Base-by-base conservation (phyloP, 2,329 filamentous ascomycete species). In the Colletotrichum lupini region DNA sequence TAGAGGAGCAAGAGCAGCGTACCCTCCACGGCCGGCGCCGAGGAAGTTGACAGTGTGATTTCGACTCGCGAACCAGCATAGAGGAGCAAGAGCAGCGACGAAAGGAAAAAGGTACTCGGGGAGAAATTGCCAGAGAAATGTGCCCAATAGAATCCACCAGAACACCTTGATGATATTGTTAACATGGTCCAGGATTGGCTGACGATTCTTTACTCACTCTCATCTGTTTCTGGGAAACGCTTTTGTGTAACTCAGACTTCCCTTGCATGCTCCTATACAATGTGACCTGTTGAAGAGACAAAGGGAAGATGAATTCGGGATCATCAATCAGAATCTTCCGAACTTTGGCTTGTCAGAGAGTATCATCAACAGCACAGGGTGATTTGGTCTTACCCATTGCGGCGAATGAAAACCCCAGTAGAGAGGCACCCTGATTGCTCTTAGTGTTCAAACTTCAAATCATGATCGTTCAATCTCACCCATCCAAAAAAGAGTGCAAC, bases 61-160 rank as follows among this genome's bases (percentile, higher is more conserved):
- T 19, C 84, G 83, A 1, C 89, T 89, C 2, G 90, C 89, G 2
- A 92, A 88, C 90, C 90, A 92, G 80, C 90, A 92, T 5, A 92
- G 83, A 63, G 91, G 90, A 2, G 90, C 89, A 8, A 92, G 82
- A 0, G 90, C 91, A 8, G 86, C 88, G 1, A 90, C 82, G 78
- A 92, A 88, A 0, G 89, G 89, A 69, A 91, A 91, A 1, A 87
- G 84, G 65, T 86, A 92, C 77, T 92, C 89, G 0, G 90, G 90
- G 0, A 92, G 79, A 73, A 92, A 91, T 71, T 92, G 89, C 90
- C 90, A 92, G 0, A 90, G 75, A 0, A 86, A 89, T 58, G 90
- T 83, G 3, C 83, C 89, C 0, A 86, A 71, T 0, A 92, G 80
- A 0, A 86, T 83, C 14, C 83, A 78, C 79, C 90, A 91, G 79